Evolutionary conservation across 2,329 filamentous ascomycete genomes (phyloP).

Genomic region (Chrysoporthe deuterocubensis): DNA sequence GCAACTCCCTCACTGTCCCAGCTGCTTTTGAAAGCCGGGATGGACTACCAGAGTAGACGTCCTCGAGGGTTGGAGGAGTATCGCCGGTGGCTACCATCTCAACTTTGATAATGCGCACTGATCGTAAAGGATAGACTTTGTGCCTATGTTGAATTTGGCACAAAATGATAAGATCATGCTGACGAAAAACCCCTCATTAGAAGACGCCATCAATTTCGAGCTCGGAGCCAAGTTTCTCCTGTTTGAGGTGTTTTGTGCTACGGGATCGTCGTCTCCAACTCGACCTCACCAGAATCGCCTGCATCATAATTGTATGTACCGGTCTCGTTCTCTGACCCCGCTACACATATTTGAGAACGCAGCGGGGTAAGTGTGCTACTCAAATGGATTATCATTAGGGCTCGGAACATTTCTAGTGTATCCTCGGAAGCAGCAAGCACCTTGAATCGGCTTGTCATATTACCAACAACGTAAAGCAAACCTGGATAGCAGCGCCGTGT

Average conservation of each 20-base stretch:
- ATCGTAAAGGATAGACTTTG: neutral
- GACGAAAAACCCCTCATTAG: neutral
- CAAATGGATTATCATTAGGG: neutral
- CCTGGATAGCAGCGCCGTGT: too few relatives aligned
- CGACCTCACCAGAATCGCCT: neutral
- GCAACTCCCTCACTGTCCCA: constrained; percentile 28
- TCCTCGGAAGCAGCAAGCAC: too few relatives aligned
- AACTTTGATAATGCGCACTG: neutral
- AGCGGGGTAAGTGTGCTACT: neutral
- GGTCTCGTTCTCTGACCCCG: neutral
- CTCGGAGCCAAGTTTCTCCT: constrained; percentile 6
- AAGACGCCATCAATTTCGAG: neutral
- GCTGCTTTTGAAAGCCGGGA: constrained; percentile 34
- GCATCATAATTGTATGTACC: neutral
- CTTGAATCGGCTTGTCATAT: neutral
- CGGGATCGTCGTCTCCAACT: neutral
- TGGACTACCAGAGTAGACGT: constrained; percentile 36
- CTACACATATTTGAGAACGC: neutral
- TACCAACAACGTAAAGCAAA: neutral
- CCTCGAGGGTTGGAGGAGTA: constrained; percentile 31
- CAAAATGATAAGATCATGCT: neutral
- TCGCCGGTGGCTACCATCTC: constrained; percentile 10
- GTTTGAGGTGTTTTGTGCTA: neutral
- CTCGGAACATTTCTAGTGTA: neutral
- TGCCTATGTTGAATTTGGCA: neutral